Evolutionary conservation across 192 early-diverging fungal genomes (phyloP).

Genomic region (Backusella liffmaniae): DNA sequence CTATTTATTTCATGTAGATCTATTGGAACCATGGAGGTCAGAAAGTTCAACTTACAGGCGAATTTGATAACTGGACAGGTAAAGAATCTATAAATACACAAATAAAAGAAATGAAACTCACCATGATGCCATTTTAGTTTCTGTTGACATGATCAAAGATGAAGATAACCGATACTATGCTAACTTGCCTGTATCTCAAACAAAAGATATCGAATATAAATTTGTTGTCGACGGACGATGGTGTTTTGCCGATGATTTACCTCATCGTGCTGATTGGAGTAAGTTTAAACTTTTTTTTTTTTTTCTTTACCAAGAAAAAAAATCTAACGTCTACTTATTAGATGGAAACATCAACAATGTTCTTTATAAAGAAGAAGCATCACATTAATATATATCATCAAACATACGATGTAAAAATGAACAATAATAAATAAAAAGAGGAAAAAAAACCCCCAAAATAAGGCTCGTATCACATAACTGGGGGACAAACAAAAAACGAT

Average conservation of each 20-base stretch:
- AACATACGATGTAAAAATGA: not conserved
- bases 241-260: slow-evolving; percentile 36
- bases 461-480: too few species aligned
- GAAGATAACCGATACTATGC: not conserved
- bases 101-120: not conserved
- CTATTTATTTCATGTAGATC: slow-evolving; percentile 18
- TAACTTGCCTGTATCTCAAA: slow-evolving; percentile 13
- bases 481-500: too few species aligned
- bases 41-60: slow-evolving; percentile 37
- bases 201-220: slow-evolving; percentile 35
- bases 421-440: not conserved
- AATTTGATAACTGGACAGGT: slow-evolving; percentile 41
- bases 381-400: not conserved
- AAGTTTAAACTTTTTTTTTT: not conserved
- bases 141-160: slow-evolving; percentile 3
- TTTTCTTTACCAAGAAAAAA: not conserved
- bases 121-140: not conserved
- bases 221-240: slow-evolving; percentile 42
- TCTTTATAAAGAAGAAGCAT: slow-evolving; percentile 11
- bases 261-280: slow-evolving; percentile 22
- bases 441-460: not conserved
- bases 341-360: slow-evolving; percentile 33
- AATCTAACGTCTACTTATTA: not conserved
- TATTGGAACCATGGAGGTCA: slow-evolving; percentile 37
- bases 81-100: not conserved